These are phyloP conservation scores for Nitzschia inconspicua DNA, from an alignment of 108 stramenopile genomes.

Conservation along the genomic window DNA sequence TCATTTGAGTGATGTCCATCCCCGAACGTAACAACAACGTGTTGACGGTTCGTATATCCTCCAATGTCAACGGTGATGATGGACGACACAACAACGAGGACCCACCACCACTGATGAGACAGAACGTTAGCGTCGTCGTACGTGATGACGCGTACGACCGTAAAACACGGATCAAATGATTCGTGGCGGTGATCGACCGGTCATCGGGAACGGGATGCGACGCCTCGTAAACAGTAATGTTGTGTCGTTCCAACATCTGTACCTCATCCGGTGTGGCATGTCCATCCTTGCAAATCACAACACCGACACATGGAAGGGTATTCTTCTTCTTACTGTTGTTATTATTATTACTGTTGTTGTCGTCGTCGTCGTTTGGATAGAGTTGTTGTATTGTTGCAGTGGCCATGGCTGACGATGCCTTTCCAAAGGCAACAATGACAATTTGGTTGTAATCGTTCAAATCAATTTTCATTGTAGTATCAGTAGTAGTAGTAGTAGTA, in stretches of 20 bases:
- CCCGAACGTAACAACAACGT: constrained; percentile 58
- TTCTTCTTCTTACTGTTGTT: not conserved
- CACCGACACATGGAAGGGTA: constrained; percentile 38
- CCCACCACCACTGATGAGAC: constrained; percentile 82
- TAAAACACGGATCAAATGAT: constrained; percentile 51
- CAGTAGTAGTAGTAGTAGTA: too few relatives aligned
- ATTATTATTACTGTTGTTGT: not conserved
- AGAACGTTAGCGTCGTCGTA: constrained; percentile 63
- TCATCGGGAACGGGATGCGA: constrained; percentile 84
- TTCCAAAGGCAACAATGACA: constrained; percentile 69
- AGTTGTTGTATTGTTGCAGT: constrained; percentile 48
- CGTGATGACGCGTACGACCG: constrained; percentile 21
- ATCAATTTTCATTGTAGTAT: constrained; percentile 33
- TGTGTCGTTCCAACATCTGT: constrained; percentile 31
- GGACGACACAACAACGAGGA: constrained; percentile 81
- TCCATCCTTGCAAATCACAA: constrained; percentile 82
- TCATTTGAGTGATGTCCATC: constrained; percentile 84
- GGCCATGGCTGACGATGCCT: constrained; percentile 85
- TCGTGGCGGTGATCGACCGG: constrained; percentile 56
- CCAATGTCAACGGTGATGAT: constrained; percentile 42
- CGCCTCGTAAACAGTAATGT: constrained; percentile 52
- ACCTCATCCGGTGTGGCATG: constrained; percentile 67
- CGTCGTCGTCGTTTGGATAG: not conserved
- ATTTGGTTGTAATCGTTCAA: constrained; percentile 61
- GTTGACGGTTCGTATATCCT: constrained; percentile 64